Base-by-base conservation (phyloP, 768 basidiomycete species). In the Kockovaella imperatae region DNA sequence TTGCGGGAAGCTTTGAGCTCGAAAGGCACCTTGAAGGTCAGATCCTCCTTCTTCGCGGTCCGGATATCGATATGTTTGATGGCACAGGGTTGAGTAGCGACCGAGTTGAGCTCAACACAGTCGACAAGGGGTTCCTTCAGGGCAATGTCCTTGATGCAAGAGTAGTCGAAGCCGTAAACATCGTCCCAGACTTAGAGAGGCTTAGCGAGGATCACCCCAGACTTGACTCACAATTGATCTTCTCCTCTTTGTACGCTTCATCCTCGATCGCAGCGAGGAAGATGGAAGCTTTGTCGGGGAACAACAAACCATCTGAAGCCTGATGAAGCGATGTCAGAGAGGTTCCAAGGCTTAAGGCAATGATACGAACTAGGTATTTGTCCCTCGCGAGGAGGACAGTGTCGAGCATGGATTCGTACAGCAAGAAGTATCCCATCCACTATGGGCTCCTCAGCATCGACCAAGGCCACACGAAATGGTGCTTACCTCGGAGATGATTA, bases 341-440 rank as follows among this genome's bases (percentile, higher is more conserved):
- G 45, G 35, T 20, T 50, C 36, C 24, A 18, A 43, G 23, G 29
- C 10, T 29, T 5, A 4, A 4, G 6, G 15, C 15, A 26, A 25
- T 11, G n/a, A 10, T 11, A 60, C 71, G 50, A 36, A 73, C 89
- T 62, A 99, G 81, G 76, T 95, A 97, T 73, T 87, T 87, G 78
- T 99, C 95, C 49, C 95, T 81, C 5, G 95, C 95, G 39, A 91
- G 78, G 35, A 99, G 81, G 47, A 99, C 95, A 21, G 91, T 96
- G 75, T 99, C 93, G 58, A 97, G 82, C 95, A 99, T 97, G 65
- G 89, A 91, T 72, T 97, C 95, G 76, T 97, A 97, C 28, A 99
- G 80, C 26, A 97, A 77, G 79, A 97, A 96, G 75, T 99, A 99
- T 35, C 95, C 95, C 95, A 99, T 99, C 95, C 93, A 99, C 68